phyloP scores from a whole-genome alignment of 1,284 basidiomycete species.

The Cutaneotrichosporon sp. region DNA sequence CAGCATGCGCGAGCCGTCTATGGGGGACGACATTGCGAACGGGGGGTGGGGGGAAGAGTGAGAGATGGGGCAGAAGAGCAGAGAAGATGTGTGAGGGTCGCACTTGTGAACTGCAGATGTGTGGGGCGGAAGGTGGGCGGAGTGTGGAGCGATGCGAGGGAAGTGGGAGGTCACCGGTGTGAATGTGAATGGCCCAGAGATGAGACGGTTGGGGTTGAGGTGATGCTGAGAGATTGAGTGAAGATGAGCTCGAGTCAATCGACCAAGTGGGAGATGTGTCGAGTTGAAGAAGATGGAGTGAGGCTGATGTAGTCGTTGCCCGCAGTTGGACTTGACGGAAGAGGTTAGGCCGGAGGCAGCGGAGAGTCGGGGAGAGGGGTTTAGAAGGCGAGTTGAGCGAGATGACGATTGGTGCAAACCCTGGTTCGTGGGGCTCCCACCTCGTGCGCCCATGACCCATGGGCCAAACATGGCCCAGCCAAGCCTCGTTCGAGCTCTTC shows the following conservation, averaged over 20 bases:
- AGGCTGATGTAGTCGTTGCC: neutral
- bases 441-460: too few species aligned
- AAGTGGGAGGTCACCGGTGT: too few species aligned
- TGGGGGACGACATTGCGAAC: conserved; percentile 2
- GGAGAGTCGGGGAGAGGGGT: neutral
- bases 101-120: neutral
- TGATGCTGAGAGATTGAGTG: neutral
- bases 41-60: neutral
- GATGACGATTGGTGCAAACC: neutral
- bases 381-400: neutral
- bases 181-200: neutral
- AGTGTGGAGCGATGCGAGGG: neutral
- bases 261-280: neutral
- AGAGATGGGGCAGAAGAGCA: neutral
- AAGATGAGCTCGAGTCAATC: neutral
- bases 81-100: neutral
- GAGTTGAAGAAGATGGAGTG: neutral
- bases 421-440: neutral
- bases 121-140: neutral
- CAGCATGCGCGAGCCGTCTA: conserved; percentile 6
- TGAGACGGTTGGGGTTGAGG: too few species aligned
- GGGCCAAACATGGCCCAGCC: neutral
- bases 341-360: neutral
- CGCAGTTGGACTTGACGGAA: neutral
- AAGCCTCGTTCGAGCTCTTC: neutral